Conservation (phyloP, 805 yeast species). For the Komagataella populi region DNA sequence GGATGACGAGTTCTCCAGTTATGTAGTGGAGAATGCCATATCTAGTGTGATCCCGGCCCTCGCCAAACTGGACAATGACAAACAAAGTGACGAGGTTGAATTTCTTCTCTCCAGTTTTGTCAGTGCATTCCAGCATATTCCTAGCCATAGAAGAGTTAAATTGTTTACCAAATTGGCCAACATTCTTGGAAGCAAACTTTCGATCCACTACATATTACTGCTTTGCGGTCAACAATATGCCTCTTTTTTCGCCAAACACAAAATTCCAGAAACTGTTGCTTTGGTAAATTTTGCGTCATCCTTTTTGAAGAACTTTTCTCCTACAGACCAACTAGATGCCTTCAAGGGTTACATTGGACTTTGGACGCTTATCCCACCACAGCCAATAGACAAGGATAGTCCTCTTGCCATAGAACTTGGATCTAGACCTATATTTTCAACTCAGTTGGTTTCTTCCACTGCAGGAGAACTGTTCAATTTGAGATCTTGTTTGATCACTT, state of each 20-base stretch:
- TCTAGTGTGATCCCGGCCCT: conserved; percentile 85
- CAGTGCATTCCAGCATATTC: conserved; percentile 92
- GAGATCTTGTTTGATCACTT: conserved; percentile 39
- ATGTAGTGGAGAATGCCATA: conserved; percentile 87
- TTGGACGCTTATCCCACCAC: conserved; percentile 34
- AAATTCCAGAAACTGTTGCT: conserved; percentile 50
- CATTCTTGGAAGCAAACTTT: conserved; percentile 54
- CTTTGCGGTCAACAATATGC: conserved; percentile 74
- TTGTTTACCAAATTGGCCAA: conserved; percentile 65
- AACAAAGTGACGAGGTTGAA: conserved; percentile 55
- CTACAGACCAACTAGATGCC: conserved; percentile 53
- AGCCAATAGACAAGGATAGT: conserved; percentile 18
- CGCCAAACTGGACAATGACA: conserved; percentile 30
- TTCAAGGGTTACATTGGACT: conserved; percentile 33
- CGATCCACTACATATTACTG: conserved; percentile 63
- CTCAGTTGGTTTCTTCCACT: conserved; percentile 37
- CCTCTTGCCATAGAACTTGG: conserved; percentile 21
- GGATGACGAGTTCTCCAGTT: conserved; percentile 89
- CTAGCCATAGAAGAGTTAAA: conserved; percentile 88
- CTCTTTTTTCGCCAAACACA: conserved; percentile 36
- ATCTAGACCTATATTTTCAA: conserved; percentile 49
- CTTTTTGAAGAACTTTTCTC: conserved; percentile 54
- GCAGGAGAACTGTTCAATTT: conserved; percentile 32
- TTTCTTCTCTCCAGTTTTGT: conserved; percentile 78
- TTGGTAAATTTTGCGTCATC: conserved; percentile 60